Evolutionary conservation across 192 early-diverging fungal species (phyloP).

Genomic region (Obelidium mucronatum): DNA sequence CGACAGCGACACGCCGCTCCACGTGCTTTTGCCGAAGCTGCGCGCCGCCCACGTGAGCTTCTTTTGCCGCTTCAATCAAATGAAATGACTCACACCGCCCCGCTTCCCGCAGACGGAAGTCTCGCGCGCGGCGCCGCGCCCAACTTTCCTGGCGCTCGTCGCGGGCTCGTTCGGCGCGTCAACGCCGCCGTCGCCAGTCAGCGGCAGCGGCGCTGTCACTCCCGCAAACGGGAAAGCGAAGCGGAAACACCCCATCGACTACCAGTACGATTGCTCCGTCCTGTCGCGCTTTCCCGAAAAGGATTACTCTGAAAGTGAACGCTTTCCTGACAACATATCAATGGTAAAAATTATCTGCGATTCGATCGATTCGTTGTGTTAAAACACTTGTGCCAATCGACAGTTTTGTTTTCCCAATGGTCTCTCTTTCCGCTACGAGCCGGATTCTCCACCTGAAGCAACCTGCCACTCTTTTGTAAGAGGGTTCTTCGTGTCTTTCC

Average conservation of each 20-base stretch:
- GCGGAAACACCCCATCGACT: constrained; percentile 52
- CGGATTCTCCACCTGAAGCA: constrained; percentile 44
- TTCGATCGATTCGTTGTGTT: constrained; percentile 15
- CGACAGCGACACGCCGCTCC: constrained; percentile 12
- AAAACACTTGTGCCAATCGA: constrained; percentile 4
- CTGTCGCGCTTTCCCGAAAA: constrained; percentile 51
- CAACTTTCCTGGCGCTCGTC: too few relatives aligned
- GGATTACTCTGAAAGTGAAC: constrained; percentile 47
- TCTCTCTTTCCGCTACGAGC: constrained; percentile 39
- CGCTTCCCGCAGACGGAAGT: background rate
- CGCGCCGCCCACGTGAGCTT: constrained; percentile 6
- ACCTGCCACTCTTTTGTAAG: constrained; percentile 65
- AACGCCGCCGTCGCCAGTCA: background rate
- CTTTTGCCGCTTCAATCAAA: too few relatives aligned
- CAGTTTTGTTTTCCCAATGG: constrained; percentile 66
- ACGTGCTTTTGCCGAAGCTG: constrained; percentile 13
- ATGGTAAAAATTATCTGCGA: constrained; percentile 41
- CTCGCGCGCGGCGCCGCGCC: background rate
- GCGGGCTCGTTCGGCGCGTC: background rate
- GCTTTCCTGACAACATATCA: constrained; percentile 49
- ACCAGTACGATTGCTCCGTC: constrained; percentile 43
- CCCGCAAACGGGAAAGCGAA: constrained; percentile 22
- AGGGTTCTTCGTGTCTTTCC: too few relatives aligned
- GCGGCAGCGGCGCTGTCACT: background rate
- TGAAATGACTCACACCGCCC: too few relatives aligned